Base-by-base conservation (phyloP, 352 stramenopile genomes). In the Thalassiosira mediterranea region DNA sequence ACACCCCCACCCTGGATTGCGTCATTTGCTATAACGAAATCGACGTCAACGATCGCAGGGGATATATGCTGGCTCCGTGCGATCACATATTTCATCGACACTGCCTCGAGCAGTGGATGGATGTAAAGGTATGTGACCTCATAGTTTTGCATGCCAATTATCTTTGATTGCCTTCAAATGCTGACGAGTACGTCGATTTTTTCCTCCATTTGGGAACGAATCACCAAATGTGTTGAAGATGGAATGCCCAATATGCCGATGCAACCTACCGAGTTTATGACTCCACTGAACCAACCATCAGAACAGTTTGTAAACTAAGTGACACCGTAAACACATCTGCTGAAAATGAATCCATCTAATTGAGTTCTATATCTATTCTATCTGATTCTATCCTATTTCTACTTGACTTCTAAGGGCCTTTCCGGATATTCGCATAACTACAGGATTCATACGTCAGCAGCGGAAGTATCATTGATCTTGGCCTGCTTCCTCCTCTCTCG, bases 41-140 rank as follows among this genome's bases (percentile, higher is more conserved):
- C 49, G 84, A 92, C 62, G 64, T 86, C 34, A 72, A 78, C 17
- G 83, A 93, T 93, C 54, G 88, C 91, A 47, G 80, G 90, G 72
- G 92, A 78, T 98, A 98, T 82, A 98, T 98, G 95, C 94, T 98
- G 34, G 94, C 95, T 26, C 96, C 96, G n/a, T 98, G 96, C 70
- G 94, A 98, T 65, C 96, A 98, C 81, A 94, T 98, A 64, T 98
- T 98, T 84, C 96, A 98, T 79, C 89, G 91, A 63, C 88, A 95
- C 64, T 98, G 96, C 76, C 91, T 98, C 54, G 86, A 96, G 72
- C 94, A 96, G 76, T 98, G 96, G 96, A 98, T 98, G 96, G 92
- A 98, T 49, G 93, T 98, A 51, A 98, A 98, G 58, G 67, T 76
- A 52, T 34, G 38, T 26, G 21, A 19, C 15, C 37, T 38, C 4